Base-by-base conservation (phyloP, 1,284 basidiomycete species). In the Austroboletus olivaceoglutinosus region DNA sequence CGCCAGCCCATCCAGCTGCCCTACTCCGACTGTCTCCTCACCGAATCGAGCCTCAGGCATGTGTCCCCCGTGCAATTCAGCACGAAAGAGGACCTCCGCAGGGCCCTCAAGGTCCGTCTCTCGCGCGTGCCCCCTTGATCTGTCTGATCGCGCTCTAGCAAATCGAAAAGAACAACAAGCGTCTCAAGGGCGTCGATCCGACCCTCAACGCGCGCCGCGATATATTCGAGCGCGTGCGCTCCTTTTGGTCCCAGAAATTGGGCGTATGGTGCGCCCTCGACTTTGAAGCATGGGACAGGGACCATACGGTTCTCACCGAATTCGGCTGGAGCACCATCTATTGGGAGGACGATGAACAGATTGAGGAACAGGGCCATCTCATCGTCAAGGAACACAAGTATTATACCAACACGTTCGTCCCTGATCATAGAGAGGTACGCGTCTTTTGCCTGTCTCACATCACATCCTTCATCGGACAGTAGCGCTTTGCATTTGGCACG, bases 241-340 rank as follows among this genome's bases (percentile, higher is more conserved):
- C 73, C 1, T 73, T 83, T 43, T 91, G 83, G 82, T 66, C 68
- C 0, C 74, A 75, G 48, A 80, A 81, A 59, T 73, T 67, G 31
- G 87, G 86, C 30, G 77, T 79, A 10, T 91, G 87, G 86, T 77
- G 79, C 59, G 81, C 89, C 13, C 69, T 91, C 45, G 89, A 92
- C 66, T 85, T 92, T 57, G 90, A 92, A 67, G 78, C 77, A 12
- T 91, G 87, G 86, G 89, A 91, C 62, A 70, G 71, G 48, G 86
- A 90, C 31, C 85, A 89, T 59, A 78, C 67, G 1, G 54, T 84
- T 21, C 72, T 90, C 57, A 89, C 86, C 23, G 89, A 92, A 64
- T 84, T 89, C 57, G 89, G 89, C n/a, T 91, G 80, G 75, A 80
- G 81, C 56, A 62, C 73, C 15, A 57, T 82, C 19, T 73, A 70